Base-by-base conservation (phyloP, 1,284 basidiomycete genomes). In the Microbotryomycetes sp. region DNA sequence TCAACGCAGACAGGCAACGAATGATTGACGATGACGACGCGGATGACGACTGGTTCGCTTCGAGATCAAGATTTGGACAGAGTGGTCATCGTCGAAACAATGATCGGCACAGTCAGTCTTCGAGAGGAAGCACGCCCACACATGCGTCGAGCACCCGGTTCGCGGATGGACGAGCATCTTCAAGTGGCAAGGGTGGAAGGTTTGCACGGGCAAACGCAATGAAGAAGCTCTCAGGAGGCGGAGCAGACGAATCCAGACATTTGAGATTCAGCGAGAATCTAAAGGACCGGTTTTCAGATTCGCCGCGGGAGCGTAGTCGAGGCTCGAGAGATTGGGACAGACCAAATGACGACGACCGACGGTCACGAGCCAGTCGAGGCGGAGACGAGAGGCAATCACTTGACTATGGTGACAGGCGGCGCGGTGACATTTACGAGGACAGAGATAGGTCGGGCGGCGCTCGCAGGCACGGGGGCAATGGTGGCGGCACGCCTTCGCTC, bases 21-120 rank as follows among this genome's bases (percentile, higher is more conserved):
- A 48, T 28, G 28, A n/a, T 2, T 11, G 55, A 35, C 2, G 56
- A 57, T 5, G 54, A 57, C 3, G 61, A 35, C 6, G 57, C 18
- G 21, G 63, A 65, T n/a, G 64, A 66, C 23, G 65, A 66, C 13
- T 66, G 65, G 65, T 66, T 66, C 48, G 65, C 64, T 26, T 61
- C 59, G 28, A 61, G 63, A 18, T n/a, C n/a, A n/a, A n/a, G n/a
- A n/a, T n/a, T n/a, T n/a, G n/a, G n/a, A n/a, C n/a, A n/a, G n/a
- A n/a, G n/a, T n/a, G n/a, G n/a, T n/a, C n/a, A n/a, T n/a, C 9
- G 35, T 41, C 35, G 35, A 41, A 41, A 18, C 35, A 41, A 41
- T 41, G 35, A 11, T 41, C 35, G 35, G 18, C 35, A 41, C 11
- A 41, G 9, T 41, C 35, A 41, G 18, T 41, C 35, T n/a, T n/a